These are phyloP conservation scores for Whalleya microplaca DNA, from an alignment of 2,329 filamentous ascomycete genomes.

Conservation along the genomic window DNA sequence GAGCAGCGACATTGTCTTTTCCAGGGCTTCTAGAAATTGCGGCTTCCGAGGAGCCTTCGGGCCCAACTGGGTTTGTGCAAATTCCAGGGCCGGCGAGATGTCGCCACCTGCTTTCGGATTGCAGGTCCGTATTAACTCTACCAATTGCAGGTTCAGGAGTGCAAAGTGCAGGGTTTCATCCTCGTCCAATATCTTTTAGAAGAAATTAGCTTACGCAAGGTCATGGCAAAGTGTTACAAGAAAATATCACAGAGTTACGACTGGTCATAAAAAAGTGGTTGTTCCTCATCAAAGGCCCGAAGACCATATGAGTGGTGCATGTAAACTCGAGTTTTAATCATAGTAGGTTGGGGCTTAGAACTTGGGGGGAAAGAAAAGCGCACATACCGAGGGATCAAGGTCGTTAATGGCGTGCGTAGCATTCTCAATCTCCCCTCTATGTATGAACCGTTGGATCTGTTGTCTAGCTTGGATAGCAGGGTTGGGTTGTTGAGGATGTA, in stretches of 20 bases:
- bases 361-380: constrained; percentile 4
- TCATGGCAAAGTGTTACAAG: background rate
- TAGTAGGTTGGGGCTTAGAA: constrained; percentile 49
- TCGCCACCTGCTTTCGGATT: constrained; percentile 69
- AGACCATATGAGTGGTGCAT: constrained; percentile 99
- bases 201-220: constrained; percentile 22
- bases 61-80: constrained; percentile 85
- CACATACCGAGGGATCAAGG: constrained; percentile 83
- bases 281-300: constrained; percentile 89
- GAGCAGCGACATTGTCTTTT: constrained; percentile 89
- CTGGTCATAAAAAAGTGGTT: constrained; percentile 73
- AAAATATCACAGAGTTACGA: constrained; percentile 30
- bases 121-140: constrained; percentile 86
- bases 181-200: constrained; percentile 77
- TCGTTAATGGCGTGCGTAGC: constrained; percentile 90
- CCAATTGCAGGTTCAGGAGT: constrained; percentile 84
- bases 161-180: constrained; percentile 87
- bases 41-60: constrained; percentile 82
- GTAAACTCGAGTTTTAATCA: constrained; percentile 90
- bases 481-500: constrained; percentile 72
- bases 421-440: constrained; percentile 80
- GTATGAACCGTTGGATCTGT: constrained; percentile 82
- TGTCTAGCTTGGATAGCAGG: constrained; percentile 77
- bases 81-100: constrained; percentile 78
- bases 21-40: constrained; percentile 83